Evolutionary conservation across 805 yeast genomes (phyloP).

Genomic region (Saccharomycopsis sp.): DNA sequence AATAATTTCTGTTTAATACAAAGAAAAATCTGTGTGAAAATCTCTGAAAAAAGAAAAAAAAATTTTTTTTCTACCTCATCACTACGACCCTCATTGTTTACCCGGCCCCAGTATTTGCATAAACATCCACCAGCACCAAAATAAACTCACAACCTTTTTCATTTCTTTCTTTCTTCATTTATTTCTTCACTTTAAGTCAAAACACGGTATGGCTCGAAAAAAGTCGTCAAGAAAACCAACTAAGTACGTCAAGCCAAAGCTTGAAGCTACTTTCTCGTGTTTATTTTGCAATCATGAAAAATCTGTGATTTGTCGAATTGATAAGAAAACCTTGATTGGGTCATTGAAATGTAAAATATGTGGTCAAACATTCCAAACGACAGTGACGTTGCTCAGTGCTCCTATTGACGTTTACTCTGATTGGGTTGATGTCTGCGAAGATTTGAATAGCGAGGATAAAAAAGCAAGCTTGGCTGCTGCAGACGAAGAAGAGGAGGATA

Average conservation of each 20-base stretch:
- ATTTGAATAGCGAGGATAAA: conserved; percentile 65
- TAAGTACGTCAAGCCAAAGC: conserved; percentile 66
- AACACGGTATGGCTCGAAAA: conserved; percentile 61
- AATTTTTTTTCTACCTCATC: not conserved
- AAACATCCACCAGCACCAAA: not conserved
- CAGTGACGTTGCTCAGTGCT: conserved; percentile 68
- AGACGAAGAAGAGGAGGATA: conserved; percentile 29
- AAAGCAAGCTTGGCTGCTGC: conserved; percentile 33
- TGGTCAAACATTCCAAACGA: conserved; percentile 87
- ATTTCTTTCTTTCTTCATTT: too few species aligned
- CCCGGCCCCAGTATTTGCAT: not conserved
- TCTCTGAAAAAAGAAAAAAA: conserved; percentile 7
- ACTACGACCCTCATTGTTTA: not conserved
- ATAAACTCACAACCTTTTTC: too few species aligned
- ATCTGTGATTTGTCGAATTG: conserved; percentile 81
- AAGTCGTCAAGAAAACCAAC: conserved; percentile 77
- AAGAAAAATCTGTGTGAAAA: not conserved
- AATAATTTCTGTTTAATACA: not conserved
- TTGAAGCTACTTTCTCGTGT: conserved; percentile 83
- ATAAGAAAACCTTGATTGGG: conserved; percentile 81
- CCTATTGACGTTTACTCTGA: conserved; percentile 95
- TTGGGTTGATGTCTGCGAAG: conserved; percentile 96
- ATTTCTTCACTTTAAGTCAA: too few species aligned
- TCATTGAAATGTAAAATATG: conserved; percentile 84
- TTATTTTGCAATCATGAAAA: conserved; percentile 93